These are phyloP conservation scores for Ophiostoma perfectum DNA, from an alignment of 2,329 filamentous ascomycete genomes.

Conservation along the genomic window DNA sequence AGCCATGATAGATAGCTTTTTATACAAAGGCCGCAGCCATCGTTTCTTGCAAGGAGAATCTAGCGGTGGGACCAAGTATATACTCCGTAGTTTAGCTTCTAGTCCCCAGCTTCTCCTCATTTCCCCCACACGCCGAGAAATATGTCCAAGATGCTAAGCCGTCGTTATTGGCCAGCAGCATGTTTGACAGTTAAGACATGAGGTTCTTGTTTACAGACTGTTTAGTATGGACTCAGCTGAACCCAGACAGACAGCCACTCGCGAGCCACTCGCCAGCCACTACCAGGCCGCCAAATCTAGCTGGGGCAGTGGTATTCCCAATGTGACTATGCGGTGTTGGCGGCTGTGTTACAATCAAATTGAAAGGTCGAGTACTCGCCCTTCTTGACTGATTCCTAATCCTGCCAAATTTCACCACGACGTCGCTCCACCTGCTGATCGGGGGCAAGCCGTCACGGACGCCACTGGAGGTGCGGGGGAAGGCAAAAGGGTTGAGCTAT, in stretches of 20 bases:
- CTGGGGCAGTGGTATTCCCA: no score
- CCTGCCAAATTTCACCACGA: background rate
- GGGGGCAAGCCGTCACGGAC: background rate
- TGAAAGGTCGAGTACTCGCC: no score
- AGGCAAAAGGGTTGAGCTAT: background rate
- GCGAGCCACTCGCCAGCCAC: background rate
- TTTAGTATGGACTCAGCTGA: no score
- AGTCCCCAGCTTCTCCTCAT: background rate
- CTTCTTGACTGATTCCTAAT: no score
- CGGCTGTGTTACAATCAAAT: no score
- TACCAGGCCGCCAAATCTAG: background rate
- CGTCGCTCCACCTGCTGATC: background rate
- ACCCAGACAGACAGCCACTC: no score
- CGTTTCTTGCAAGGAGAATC: background rate
- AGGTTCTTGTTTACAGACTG: no score
- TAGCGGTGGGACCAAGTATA: background rate
- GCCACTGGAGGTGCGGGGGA: background rate
- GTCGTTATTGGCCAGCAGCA: no score
- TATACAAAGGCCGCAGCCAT: background rate
- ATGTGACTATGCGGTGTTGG: no score
- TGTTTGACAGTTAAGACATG: no score
- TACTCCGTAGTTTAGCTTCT: background rate
- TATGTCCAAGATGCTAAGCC: background rate
- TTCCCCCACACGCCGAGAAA: background rate
- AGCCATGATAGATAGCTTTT: background rate